Evolutionary conservation across 139 green algal species (phyloP).

Genomic region (Marvania coccoides): DNA sequence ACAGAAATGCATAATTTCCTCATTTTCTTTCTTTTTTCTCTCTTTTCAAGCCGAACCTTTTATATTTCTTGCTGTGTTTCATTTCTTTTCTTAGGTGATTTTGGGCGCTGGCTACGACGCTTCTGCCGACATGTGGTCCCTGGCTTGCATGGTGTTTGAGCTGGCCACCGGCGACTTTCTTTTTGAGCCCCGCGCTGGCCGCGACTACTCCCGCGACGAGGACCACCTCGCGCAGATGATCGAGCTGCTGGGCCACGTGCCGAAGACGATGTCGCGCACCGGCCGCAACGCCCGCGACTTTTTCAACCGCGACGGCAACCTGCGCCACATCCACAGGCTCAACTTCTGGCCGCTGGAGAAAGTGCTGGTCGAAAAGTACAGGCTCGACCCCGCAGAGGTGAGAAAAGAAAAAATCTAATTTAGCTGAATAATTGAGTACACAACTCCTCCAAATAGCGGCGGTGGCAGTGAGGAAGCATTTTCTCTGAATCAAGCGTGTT

Average conservation of each 20-base stretch:
- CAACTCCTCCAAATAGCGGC: no score
- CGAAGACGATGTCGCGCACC: slow-evolving; percentile 52
- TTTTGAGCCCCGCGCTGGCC: slow-evolving; percentile 75
- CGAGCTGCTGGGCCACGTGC: slow-evolving; percentile 86
- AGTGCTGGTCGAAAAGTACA: slow-evolving; percentile 93
- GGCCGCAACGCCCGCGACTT: slow-evolving; percentile 78
- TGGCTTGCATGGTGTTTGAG: slow-evolving; percentile 97
- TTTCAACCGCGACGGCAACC: slow-evolving; percentile 84
- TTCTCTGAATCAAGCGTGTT: background rate
- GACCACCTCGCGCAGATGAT: slow-evolving; percentile 98
- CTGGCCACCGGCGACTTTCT: slow-evolving; percentile 95
- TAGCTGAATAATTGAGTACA: no score
- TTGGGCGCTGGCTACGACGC: slow-evolving; percentile 81
- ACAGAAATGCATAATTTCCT: background rate
- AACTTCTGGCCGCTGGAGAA: slow-evolving; percentile 83
- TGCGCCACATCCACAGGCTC: slow-evolving; percentile 85
- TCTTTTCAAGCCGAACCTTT: background rate
- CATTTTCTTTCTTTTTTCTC: background rate
- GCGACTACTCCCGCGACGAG: slow-evolving; percentile 71
- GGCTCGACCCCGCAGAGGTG: slow-evolving; percentile 71
- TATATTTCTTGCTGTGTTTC: background rate
- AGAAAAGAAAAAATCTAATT: no score
- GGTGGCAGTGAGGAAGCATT: slow-evolving; percentile 7
- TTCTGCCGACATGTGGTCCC: slow-evolving; percentile 89
- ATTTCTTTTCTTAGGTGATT: slow-evolving; percentile 52